Conservation (phyloP, 495 filamentous ascomycete genomes). For the Xylaria castorea region DNA sequence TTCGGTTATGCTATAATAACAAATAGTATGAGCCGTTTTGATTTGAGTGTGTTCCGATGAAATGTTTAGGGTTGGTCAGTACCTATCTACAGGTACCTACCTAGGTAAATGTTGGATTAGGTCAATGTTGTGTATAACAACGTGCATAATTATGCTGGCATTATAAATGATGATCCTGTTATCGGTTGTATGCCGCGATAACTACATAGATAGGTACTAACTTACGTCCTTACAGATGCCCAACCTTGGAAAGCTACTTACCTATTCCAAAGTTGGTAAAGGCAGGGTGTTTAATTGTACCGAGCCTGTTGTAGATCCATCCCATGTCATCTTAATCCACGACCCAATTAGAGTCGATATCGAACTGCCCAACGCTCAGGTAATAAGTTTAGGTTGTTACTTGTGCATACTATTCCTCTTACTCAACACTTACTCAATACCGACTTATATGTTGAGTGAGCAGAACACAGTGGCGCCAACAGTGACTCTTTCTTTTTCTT, state of each 20-base stretch:
- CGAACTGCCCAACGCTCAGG: constrained; percentile 17
- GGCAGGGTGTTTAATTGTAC: no score
- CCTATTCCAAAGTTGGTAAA: no score
- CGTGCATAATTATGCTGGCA: no score
- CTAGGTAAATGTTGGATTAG: no score
- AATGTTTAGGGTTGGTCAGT: neutral
- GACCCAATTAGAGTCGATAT: constrained; percentile 12
- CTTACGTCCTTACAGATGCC: no score
- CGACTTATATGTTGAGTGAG: neutral
- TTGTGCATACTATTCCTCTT: neutral
- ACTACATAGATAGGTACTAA: no score
- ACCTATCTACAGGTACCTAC: no score
- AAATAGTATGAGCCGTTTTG: neutral
- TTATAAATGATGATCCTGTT: no score
- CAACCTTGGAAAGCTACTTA: no score
- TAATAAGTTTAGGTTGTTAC: neutral
- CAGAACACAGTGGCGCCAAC: neutral
- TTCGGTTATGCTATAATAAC: neutral
- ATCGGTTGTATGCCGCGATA: no score
- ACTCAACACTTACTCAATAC: neutral
- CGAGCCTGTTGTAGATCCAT: neutral
- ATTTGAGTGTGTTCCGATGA: neutral
- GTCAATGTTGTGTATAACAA: neutral
- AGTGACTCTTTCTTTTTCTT: neutral
- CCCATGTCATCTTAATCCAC: constrained; percentile 5